phyloP scores from a whole-genome alignment of 1,284 basidiomycete species.

The Testicularia cyperi region DNA sequence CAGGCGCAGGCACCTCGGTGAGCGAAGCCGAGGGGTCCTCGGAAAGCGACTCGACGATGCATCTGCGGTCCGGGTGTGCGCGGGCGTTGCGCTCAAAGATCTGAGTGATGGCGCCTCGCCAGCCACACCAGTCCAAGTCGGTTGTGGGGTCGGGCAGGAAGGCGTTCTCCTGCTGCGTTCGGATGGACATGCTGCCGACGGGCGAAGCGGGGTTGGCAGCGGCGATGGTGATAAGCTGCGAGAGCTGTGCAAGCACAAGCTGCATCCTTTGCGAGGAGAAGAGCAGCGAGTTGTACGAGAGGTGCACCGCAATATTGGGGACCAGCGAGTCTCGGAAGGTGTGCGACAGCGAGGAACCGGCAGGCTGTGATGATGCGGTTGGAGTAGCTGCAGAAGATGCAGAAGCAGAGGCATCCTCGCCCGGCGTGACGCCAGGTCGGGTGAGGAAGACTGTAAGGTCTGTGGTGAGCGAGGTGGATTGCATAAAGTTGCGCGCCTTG shows the following conservation, averaged over 20 bases:
- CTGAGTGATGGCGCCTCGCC: constrained; percentile 91
- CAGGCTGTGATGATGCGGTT: constrained; percentile 7
- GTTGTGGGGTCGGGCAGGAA: constrained; percentile 80
- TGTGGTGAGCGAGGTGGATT: constrained; percentile 70
- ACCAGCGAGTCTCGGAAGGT: constrained; percentile 63
- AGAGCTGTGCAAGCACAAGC: constrained; percentile 81
- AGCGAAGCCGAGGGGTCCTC: constrained; percentile 33
- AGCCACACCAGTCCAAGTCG: constrained; percentile 95
- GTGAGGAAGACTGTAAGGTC: constrained; percentile 78
- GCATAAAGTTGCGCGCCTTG: constrained; percentile 61
- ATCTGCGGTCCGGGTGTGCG: constrained; percentile 51
- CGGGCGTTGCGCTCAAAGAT: constrained; percentile 57
- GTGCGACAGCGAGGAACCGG: constrained; percentile 5
- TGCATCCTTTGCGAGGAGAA: constrained; percentile 80
- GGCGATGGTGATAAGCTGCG: constrained; percentile 72
- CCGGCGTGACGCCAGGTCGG: constrained; percentile 39
- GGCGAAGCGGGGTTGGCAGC: constrained; percentile 65
- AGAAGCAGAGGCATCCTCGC: constrained; percentile 16
- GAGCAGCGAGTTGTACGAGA: constrained; percentile 92
- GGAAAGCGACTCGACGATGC: constrained; percentile 65
- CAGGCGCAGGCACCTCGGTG: constrained; percentile 70
- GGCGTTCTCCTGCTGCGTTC: constrained; percentile 69
- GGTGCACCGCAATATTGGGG: constrained; percentile 71
- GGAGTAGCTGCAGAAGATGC: constrained; percentile 1
- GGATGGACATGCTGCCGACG: constrained; percentile 51